A percentile compares a stretch with the other conserved stretches of the same genome.
Conservation (phyloP, 805 yeast genomes). For the Spathaspora passalidarum region DNA sequence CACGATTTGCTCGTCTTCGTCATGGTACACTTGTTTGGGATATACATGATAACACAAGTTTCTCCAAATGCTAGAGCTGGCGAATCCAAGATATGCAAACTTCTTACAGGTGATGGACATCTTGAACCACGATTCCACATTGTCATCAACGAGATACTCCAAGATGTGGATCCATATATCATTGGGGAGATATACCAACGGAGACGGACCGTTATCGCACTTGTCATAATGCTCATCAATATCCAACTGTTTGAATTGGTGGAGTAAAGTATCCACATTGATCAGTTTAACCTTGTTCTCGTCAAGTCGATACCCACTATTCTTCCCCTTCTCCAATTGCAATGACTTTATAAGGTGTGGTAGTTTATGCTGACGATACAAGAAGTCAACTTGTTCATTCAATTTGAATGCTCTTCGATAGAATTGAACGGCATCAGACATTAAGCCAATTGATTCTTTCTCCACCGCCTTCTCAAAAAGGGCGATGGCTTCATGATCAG, state of each 20-base stretch:
- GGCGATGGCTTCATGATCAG: slow-evolving; percentile 48
- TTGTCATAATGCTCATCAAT: slow-evolving; percentile 17
- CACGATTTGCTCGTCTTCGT: slow-evolving; percentile 33
- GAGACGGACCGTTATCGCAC: slow-evolving; percentile 29
- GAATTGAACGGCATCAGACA: slow-evolving; percentile 76
- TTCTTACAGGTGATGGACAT: slow-evolving; percentile 58
- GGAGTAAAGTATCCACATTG: slow-evolving; percentile 39
- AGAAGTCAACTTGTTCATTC: slow-evolving; percentile 58
- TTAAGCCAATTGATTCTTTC: slow-evolving; percentile 68
- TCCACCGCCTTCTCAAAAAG: slow-evolving; percentile 68
- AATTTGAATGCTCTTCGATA: slow-evolving; percentile 71
- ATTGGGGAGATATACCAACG: slow-evolving; percentile 41
- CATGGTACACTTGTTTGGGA: slow-evolving; percentile 47
- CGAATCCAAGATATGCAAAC: slow-evolving; percentile 57
- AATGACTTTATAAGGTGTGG: slow-evolving; percentile 36
- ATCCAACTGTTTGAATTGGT: slow-evolving; percentile 29
- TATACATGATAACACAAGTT: slow-evolving; percentile 49
- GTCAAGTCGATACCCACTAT: slow-evolving; percentile 29
- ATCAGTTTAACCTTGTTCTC: slow-evolving; percentile 35
- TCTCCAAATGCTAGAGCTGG: slow-evolving; percentile 48
- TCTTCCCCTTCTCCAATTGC: slow-evolving; percentile 24
- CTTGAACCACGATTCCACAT: slow-evolving; percentile 65
- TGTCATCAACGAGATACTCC: slow-evolving; percentile 40
- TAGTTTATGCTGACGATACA: slow-evolving; percentile 57
- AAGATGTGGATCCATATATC: slow-evolving; percentile 57